Conservation (phyloP, 345 rosid genomes). For the Eucalyptus erythrocorys region DNA sequence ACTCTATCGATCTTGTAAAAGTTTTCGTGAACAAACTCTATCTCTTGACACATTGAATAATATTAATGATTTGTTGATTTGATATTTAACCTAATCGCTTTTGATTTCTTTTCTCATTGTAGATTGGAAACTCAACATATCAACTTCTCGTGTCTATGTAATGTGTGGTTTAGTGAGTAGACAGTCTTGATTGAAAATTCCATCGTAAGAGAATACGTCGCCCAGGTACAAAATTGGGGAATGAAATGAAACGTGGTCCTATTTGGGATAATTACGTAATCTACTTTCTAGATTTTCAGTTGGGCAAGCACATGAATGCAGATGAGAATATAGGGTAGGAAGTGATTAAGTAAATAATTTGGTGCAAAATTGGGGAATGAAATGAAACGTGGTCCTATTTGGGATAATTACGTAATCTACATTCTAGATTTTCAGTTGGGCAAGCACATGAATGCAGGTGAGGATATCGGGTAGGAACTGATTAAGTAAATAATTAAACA, state of each 20-base stretch:
- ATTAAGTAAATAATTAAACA: no score
- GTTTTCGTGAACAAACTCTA: rapidly evolving
- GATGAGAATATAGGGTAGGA: not conserved
- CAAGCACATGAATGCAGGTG: no score
- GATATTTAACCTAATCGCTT: no score
- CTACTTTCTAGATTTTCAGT: not conserved
- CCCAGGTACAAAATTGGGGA: rapidly evolving
- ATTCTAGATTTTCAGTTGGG: no score
- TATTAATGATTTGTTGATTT: not conserved
- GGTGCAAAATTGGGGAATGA: no score
- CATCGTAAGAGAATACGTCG: rapidly evolving
- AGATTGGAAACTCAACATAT: not conserved
- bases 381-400: no score
- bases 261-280: no score
- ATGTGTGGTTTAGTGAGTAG: rapidly evolving
- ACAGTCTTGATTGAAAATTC: not conserved
- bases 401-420: no score
- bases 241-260: no score
- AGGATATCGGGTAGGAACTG: no score
- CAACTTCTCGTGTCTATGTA: not conserved
- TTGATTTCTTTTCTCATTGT: rapidly evolving
- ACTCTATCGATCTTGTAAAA: not conserved
- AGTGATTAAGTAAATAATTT: no score
- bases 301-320: not conserved
- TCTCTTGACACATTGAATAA: not conserved